Percentiles rank a stretch among this genome's conserved stretches.
These are phyloP conservation scores for Lindgomyces ingoldianus DNA, from an alignment of 495 filamentous ascomycete genomes.

Conservation along the genomic window DNA sequence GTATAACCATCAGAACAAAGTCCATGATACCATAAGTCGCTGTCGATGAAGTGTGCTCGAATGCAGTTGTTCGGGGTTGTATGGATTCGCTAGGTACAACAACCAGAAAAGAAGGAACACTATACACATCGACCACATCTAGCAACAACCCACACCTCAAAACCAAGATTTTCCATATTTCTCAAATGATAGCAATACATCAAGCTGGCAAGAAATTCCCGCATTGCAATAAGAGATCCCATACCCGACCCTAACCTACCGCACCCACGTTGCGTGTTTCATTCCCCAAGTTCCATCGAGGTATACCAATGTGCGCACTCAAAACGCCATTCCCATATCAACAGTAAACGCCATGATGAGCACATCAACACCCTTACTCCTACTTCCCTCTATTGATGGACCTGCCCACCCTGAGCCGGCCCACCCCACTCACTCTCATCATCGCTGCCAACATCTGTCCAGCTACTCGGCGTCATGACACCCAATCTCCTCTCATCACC, in stretches of 20 bases:
- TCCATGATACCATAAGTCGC: no score
- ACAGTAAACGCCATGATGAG: not conserved
- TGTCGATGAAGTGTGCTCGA: no score
- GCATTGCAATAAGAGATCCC: no score
- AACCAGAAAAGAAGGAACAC: no score
- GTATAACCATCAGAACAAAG: no score
- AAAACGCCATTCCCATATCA: not conserved
- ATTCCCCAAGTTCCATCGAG: not conserved
- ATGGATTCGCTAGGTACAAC: no score
- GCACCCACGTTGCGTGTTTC: not conserved
- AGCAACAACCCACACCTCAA: no score
- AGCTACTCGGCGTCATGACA: slow-evolving; percentile 33
- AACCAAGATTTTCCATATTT: no score
- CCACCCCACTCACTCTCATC: slow-evolving; percentile 36
- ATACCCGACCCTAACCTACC: not conserved
- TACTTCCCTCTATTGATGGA: slow-evolving; percentile 10
- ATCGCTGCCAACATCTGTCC: slow-evolving; percentile 41
- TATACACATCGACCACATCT: no score
- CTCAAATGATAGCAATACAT: no score
- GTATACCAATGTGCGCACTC: not conserved
- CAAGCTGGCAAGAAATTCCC: no score
- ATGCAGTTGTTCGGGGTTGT: no score
- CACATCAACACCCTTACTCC: not conserved
- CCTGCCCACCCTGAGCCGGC: slow-evolving; percentile 10
- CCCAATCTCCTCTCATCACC: slow-evolving; percentile 3